Evolutionary conservation across 2,329 filamentous ascomycete genomes (phyloP).

Genomic region (Claviceps arundinis): DNA sequence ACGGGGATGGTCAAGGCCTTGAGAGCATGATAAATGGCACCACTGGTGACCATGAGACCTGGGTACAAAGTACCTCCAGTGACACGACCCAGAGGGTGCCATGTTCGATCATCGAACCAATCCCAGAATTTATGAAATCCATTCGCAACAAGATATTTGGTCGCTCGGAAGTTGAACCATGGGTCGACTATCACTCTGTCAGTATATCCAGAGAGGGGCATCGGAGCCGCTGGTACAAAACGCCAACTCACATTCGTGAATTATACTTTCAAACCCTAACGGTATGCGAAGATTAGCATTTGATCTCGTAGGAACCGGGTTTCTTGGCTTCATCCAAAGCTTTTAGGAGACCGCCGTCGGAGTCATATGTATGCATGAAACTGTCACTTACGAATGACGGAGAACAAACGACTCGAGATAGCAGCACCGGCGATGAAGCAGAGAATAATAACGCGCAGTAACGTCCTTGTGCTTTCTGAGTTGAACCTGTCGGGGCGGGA

Average conservation of each 20-base stretch:
- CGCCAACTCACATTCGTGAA: constrained; percentile 81
- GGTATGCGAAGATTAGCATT: constrained; percentile 18
- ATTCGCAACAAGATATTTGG: constrained; percentile 92
- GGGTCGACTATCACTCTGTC: constrained; percentile 63
- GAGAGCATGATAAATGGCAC: constrained; percentile 87
- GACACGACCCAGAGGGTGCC: constrained; percentile 95
- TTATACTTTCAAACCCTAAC: constrained; percentile 92
- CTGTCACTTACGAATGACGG: constrained; percentile 72
- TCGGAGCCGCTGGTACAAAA: not conserved
- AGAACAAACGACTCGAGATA: constrained; percentile 89
- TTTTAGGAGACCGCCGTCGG: not conserved
- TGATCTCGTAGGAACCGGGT: not conserved
- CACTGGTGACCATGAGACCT: constrained; percentile 97
- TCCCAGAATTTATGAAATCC: constrained; percentile 99
- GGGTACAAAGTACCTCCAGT: constrained; percentile 98
- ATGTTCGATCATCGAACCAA: constrained; percentile 99
- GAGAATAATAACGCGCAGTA: constrained; percentile 84
- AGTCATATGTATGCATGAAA: constrained; percentile 1
- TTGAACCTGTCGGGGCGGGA: constrained; percentile 60
- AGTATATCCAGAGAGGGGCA: constrained; percentile 8
- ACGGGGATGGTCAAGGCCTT: constrained; percentile 80
- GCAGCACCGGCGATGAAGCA: constrained; percentile 82
- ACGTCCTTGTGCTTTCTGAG: constrained; percentile 67
- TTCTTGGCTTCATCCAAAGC: not conserved
- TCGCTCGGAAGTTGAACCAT: constrained; percentile 99